Evolutionary conservation across 164 flowering plant genomes (phyloP).

Genomic region (Pachysandra terminalis): DNA sequence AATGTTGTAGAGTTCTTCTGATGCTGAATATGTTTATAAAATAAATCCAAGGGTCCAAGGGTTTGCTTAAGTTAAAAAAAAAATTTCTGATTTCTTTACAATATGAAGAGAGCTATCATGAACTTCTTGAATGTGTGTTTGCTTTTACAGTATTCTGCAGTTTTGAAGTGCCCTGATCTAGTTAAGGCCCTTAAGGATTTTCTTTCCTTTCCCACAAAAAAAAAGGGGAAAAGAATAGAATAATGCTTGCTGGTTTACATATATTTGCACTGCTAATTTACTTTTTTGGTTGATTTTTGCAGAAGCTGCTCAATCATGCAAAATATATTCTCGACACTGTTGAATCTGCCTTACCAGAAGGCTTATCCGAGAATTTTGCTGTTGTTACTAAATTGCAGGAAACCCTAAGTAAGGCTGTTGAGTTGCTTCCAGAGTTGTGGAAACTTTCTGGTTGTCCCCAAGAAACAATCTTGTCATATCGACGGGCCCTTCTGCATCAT

Average conservation of each 20-base stretch:
- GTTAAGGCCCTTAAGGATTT: too few relatives aligned
- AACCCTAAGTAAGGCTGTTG: slow-evolving; percentile 69
- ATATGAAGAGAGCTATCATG: background rate
- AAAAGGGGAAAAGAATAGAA: background rate
- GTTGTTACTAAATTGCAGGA: slow-evolving; percentile 71
- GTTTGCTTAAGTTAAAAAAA: too few relatives aligned
- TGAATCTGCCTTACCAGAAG: slow-evolving; percentile 79
- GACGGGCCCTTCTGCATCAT: slow-evolving; percentile 66
- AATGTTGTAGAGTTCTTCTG: too few relatives aligned
- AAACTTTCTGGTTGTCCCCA: slow-evolving; percentile 56
- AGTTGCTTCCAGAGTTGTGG: slow-evolving; percentile 85
- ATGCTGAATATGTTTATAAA: too few relatives aligned
- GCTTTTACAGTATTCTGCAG: background rate
- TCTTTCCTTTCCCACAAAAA: too few relatives aligned
- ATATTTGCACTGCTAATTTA: slow-evolving; percentile 15
- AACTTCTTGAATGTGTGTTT: background rate
- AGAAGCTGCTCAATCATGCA: slow-evolving; percentile 96
- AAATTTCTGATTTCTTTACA: background rate
- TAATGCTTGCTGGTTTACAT: background rate
- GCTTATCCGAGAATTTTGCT: slow-evolving; percentile 59
- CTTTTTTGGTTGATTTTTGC: slow-evolving; percentile 37
- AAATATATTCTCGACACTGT: slow-evolving; percentile 74
- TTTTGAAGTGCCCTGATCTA: background rate
- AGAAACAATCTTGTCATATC: slow-evolving; percentile 64
- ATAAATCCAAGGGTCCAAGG: too few relatives aligned